Conservation (phyloP, 2,329 filamentous ascomycete genomes). For the Didymella exigua region DNA sequence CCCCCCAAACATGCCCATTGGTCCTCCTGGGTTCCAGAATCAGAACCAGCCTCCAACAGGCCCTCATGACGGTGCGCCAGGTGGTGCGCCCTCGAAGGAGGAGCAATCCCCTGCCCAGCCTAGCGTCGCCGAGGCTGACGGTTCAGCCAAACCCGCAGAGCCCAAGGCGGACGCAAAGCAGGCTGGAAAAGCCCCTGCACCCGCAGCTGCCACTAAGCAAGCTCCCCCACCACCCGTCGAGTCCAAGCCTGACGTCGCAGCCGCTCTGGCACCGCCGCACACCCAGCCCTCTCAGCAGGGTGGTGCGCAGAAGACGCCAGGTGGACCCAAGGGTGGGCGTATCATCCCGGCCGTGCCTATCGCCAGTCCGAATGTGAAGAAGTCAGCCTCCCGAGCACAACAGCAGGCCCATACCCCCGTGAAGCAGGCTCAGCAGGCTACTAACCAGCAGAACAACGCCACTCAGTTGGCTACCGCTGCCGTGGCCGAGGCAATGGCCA, state of each 20-base stretch:
- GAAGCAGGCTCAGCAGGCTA: conserved; percentile 40
- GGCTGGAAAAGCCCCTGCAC: conserved; percentile 33
- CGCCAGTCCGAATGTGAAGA: conserved; percentile 49
- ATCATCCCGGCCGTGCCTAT: conserved; percentile 71
- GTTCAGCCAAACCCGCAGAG: conserved; percentile 58
- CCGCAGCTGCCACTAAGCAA: conserved; percentile 53
- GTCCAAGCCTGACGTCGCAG: conserved; percentile 68
- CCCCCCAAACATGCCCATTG: conserved; percentile 64
- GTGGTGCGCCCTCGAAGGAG: conserved; percentile 37
- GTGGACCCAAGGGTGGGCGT: conserved; percentile 56
- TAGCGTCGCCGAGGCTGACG: conserved; percentile 53
- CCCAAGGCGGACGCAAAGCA: conserved; percentile 58
- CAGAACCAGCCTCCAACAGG: conserved; percentile 49
- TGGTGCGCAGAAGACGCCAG: conserved; percentile 45
- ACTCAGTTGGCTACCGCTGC: conserved; percentile 77
- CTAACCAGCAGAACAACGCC: conserved; percentile 60
- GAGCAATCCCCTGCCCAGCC: conserved; percentile 38
- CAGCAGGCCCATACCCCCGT: conserved; percentile 48
- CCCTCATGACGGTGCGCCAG: conserved; percentile 42
- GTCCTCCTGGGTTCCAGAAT: conserved; percentile 57
- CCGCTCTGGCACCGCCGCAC: conserved; percentile 60
- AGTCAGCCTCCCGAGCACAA: conserved; percentile 47
- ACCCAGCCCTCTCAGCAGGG: conserved; percentile 44
- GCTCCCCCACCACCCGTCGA: conserved; percentile 70
- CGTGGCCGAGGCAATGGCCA: conserved; percentile 80